These are phyloP conservation scores for Leccinum pellstonianum DNA, from an alignment of 768 basidiomycete species.

Conservation along the genomic window DNA sequence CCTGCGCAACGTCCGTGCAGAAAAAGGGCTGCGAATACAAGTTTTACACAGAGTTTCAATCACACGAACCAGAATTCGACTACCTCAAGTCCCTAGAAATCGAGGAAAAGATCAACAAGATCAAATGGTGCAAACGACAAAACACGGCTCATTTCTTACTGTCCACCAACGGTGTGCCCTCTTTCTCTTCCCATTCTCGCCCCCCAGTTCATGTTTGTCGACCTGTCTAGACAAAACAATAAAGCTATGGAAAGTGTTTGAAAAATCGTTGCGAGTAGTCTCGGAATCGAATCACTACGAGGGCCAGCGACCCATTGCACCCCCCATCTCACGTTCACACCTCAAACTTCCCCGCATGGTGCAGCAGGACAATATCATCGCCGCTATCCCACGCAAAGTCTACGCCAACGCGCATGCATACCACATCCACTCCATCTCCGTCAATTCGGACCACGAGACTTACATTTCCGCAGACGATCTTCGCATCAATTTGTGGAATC, in stretches of 20 bases:
- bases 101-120: conserved; percentile 99
- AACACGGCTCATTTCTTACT: conserved; percentile 96
- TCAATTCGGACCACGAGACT: conserved; percentile 99
- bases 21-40: conserved; percentile 99
- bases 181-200: neutral
- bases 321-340: conserved; percentile 55
- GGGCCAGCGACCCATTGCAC: conserved; percentile 67
- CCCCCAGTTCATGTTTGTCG: conserved; percentile 2
- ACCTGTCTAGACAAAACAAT: conserved; percentile 88
- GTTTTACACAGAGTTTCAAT: conserved; percentile 99
- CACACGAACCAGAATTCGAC: conserved; percentile 99
- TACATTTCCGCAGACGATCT: conserved; percentile 99
- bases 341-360: conserved; percentile 89
- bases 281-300: conserved; percentile 94
- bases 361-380: conserved; percentile 96
- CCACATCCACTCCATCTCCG: conserved; percentile 99
- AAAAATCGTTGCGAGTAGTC: conserved; percentile 93
- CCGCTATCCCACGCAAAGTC: conserved; percentile 97
- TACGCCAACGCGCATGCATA: conserved; percentile 99
- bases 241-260: conserved; percentile 99
- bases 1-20: conserved; percentile 40
- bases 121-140: conserved; percentile 99
- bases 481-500: conserved; percentile 96
- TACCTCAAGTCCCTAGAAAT: conserved; percentile 99
- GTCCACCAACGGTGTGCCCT: conserved; percentile 85